Conservation (phyloP, 345 rosid genomes). For the Microthlaspi erraticum region DNA sequence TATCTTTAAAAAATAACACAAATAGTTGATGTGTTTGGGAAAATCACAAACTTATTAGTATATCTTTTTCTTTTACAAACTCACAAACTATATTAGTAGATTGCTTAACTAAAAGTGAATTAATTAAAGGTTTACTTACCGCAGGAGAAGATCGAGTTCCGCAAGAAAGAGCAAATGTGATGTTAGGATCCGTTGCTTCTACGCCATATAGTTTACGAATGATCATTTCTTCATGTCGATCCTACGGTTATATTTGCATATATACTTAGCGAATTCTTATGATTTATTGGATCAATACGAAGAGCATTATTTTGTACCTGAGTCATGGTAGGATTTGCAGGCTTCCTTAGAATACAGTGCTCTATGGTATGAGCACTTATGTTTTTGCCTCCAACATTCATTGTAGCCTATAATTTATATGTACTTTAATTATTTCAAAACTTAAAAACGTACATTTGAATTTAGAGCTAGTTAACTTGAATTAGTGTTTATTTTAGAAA, state of each 20-base stretch:
- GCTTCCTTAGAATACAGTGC: conserved; percentile 70
- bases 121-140: conserved; percentile 50
- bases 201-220: conserved; percentile 72
- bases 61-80: no score
- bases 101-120: neutral
- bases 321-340: conserved; percentile 50
- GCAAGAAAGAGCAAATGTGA: conserved; percentile 81
- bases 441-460: neutral
- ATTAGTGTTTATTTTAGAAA: conserved; percentile 8
- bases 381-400: conserved; percentile 81
- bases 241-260: conserved; percentile 39
- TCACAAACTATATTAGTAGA: no score
- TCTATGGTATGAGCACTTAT: conserved; percentile 85
- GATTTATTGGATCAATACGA: neutral
- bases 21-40: no score
- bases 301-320: conserved; percentile 52
- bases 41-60: no score
- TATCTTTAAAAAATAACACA: no score
- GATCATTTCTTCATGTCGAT: conserved; percentile 61
- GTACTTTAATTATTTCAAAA: conserved; percentile 15
- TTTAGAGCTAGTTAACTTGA: neutral
- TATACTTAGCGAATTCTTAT: neutral
- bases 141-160: conserved; percentile 96
- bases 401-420: conserved; percentile 60
- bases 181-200: conserved; percentile 65